phyloP scores from a whole-genome alignment of 257 asterid genomes.

The Solanum megistacrolobum region DNA sequence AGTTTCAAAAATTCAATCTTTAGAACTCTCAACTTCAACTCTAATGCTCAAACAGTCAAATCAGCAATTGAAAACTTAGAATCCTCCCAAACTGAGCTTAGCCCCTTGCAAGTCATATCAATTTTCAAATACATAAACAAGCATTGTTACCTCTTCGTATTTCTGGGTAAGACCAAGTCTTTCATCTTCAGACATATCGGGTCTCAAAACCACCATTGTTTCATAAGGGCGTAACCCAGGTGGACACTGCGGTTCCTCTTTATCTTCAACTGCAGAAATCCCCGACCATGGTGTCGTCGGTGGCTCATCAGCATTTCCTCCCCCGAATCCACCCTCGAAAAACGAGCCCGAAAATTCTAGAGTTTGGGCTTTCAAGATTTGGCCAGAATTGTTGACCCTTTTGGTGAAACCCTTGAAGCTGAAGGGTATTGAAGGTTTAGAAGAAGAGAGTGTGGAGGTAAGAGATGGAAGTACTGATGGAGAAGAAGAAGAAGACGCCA shows the following conservation, averaged over 20 bases:
- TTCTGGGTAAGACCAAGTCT: constrained; percentile 81
- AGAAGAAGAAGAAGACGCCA: neutral
- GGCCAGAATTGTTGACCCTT: neutral
- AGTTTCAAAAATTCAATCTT: neutral
- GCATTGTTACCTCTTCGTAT: constrained; percentile 52
- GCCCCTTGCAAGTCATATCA: neutral
- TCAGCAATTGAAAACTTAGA: neutral
- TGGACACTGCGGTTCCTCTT: constrained; percentile 88
- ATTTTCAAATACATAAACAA: neutral
- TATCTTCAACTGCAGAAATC: constrained; percentile 53
- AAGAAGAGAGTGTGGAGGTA: neutral
- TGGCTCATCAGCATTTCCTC: constrained; percentile 33
- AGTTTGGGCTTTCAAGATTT: constrained; percentile 23
- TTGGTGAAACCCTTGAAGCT: neutral
- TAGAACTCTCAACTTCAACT: neutral
- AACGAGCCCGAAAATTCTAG: constrained; percentile 35
- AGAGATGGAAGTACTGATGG: neutral
- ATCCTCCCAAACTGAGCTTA: neutral
- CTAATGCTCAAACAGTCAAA: neutral
- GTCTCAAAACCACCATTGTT: constrained; percentile 77
- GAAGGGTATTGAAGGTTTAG: neutral
- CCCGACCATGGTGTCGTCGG: constrained; percentile 41
- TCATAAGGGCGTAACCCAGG: constrained; percentile 90
- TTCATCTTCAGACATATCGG: constrained; percentile 96
- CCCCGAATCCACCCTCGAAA: constrained; percentile 57